phyloP scores from a whole-genome alignment of 23 red algal genomes.

The Gracilaria gracilis region DNA sequence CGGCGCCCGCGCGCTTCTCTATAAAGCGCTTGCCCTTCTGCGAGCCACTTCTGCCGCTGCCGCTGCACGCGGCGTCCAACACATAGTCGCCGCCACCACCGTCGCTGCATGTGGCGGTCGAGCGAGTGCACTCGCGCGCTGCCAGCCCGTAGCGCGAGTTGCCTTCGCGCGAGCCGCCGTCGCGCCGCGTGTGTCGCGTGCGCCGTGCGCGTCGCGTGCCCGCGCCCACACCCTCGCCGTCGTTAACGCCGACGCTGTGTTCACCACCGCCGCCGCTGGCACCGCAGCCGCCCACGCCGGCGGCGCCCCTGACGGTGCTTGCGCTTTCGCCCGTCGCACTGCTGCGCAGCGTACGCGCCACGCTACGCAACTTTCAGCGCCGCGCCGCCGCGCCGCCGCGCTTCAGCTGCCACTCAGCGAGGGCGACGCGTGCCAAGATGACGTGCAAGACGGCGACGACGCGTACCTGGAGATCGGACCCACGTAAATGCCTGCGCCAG shows the following conservation, averaged over 20 bases:
- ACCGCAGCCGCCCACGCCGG: neutral
- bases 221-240: neutral
- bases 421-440: too few relatives aligned
- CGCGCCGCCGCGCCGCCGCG: conserved; percentile 50
- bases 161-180: neutral
- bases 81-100: neutral
- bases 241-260: neutral
- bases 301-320: neutral
- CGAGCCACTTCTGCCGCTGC: too few relatives aligned
- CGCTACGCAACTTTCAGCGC: conserved; percentile 54
- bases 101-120: too few relatives aligned
- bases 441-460: neutral
- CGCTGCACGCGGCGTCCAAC: neutral
- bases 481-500: conserved; percentile 52
- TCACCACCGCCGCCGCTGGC: neutral
- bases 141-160: neutral
- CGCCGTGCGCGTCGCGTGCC: neutral
- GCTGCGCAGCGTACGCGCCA: conserved; percentile 61
- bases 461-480: conserved; percentile 78
- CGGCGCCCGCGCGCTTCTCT: too few relatives aligned
- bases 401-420: neutral
- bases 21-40: too few relatives aligned
- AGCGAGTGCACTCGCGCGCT: neutral
- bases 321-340: conserved; percentile 13
- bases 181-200: neutral